Conservation (phyloP, 768 basidiomycete species). For the Mycena galericulata region DNA sequence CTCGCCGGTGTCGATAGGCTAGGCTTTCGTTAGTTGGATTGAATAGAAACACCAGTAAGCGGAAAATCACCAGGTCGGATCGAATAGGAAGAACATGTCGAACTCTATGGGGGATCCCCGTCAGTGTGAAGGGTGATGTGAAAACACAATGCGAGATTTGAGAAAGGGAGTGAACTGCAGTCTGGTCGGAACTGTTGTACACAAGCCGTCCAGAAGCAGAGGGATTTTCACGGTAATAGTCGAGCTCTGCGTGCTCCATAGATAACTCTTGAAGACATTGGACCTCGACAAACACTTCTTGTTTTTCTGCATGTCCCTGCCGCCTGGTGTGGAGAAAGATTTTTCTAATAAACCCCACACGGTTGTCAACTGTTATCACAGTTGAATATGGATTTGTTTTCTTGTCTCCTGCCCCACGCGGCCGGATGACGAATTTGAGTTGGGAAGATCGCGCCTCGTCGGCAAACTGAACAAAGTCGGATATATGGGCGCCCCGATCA, state of each 20-base stretch:
- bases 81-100: slow-evolving; percentile 2
- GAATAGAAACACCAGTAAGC: background rate
- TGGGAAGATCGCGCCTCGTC: background rate
- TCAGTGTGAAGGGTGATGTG: background rate
- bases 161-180: background rate
- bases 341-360: background rate
- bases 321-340: slow-evolving; percentile 1
- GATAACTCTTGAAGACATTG: slow-evolving; percentile 7
- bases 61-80: background rate
- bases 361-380: background rate
- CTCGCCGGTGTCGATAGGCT: background rate
- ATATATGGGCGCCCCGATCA: background rate
- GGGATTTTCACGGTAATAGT: background rate
- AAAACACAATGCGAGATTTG: slow-evolving; percentile 7
- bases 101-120: background rate
- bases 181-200: background rate
- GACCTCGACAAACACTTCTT: background rate
- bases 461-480: background rate
- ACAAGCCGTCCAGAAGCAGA: background rate
- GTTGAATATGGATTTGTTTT: background rate
- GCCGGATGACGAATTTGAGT: background rate
- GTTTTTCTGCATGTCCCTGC: background rate
- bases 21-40: background rate
- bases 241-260: background rate
- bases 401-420: background rate